phyloP scores from a whole-genome alignment of 495 filamentous ascomycete genomes.

The Trichoderma orchidacearum region DNA sequence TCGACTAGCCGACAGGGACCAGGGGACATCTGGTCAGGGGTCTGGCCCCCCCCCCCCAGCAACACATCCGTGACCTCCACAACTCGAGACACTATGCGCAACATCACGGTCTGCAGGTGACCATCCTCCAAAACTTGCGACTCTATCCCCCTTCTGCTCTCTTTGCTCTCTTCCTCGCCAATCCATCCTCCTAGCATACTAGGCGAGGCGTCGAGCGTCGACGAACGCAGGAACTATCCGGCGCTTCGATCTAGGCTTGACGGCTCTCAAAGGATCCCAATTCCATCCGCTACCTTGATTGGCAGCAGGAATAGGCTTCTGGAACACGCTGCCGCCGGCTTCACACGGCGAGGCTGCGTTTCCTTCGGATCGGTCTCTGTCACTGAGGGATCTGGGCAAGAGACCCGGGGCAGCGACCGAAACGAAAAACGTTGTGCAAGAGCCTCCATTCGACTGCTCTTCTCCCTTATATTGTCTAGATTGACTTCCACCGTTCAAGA shows the following conservation, averaged over 20 bases:
- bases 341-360: background rate
- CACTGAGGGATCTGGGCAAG: background rate
- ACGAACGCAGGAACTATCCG: background rate
- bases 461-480: background rate
- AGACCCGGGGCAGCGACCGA: background rate
- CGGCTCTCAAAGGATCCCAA: background rate
- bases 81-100: conserved; percentile 32
- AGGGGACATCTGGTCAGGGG: background rate
- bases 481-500: background rate
- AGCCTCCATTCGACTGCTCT: background rate
- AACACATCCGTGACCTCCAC: background rate
- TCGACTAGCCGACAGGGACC: background rate
- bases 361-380: background rate
- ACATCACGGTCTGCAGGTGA: conserved; percentile 11
- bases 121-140: conserved; percentile 8
- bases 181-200: background rate
- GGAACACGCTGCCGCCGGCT: background rate
- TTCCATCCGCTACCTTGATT: background rate
- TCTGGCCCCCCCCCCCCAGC: background rate
- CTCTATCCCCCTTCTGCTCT: conserved; percentile 1
- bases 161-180: background rate
- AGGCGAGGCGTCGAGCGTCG: background rate
- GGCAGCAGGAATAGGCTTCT: background rate
- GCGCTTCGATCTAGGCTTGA: background rate
- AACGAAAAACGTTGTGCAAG: background rate